A percentile compares a stretch with the other conserved stretches of the same genome.
Conservation (phyloP, 306 rosid species). For the Lablab purpureus region DNA sequence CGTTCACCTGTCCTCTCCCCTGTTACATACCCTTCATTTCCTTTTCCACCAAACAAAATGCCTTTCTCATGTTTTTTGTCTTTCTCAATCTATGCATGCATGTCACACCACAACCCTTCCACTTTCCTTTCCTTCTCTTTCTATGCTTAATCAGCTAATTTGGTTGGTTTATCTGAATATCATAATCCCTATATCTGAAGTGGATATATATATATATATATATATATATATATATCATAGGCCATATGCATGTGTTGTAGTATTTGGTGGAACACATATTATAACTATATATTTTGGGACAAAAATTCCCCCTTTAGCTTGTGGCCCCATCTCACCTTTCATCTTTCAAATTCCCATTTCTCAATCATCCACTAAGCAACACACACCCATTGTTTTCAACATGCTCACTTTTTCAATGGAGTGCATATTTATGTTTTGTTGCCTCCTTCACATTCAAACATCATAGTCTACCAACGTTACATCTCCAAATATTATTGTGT, state of each 20-base stretch:
- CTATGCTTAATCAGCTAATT: slow-evolving; percentile 48
- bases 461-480: slow-evolving; percentile 41
- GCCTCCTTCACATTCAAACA: slow-evolving; percentile 22
- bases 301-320: slow-evolving; percentile 51
- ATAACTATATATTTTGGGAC: slow-evolving; percentile 48
- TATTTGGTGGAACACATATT: slow-evolving; percentile 49
- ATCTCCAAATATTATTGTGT: slow-evolving; percentile 13
- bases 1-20: slow-evolving; percentile 60
- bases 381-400: slow-evolving; percentile 43
- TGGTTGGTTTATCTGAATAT: slow-evolving; percentile 42
- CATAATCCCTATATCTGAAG: slow-evolving; percentile 46
- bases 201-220: slow-evolving; percentile 12
- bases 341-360: slow-evolving; percentile 43
- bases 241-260: slow-evolving; percentile 47
- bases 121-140: slow-evolving; percentile 50
- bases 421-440: slow-evolving; percentile 44
- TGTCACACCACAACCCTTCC: too few relatives aligned
- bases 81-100: too few relatives aligned
- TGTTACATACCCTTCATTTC: slow-evolving; percentile 30
- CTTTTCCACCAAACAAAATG: slow-evolving; percentile 36
- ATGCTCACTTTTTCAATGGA: slow-evolving; percentile 42
- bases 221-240: too few relatives aligned
- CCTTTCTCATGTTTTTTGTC: background rate
- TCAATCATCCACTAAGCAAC: slow-evolving; percentile 46
- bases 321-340: slow-evolving; percentile 57